phyloP scores from a whole-genome alignment of 2,329 filamentous ascomycete species.

The Sphaerostilbella broomeana region DNA sequence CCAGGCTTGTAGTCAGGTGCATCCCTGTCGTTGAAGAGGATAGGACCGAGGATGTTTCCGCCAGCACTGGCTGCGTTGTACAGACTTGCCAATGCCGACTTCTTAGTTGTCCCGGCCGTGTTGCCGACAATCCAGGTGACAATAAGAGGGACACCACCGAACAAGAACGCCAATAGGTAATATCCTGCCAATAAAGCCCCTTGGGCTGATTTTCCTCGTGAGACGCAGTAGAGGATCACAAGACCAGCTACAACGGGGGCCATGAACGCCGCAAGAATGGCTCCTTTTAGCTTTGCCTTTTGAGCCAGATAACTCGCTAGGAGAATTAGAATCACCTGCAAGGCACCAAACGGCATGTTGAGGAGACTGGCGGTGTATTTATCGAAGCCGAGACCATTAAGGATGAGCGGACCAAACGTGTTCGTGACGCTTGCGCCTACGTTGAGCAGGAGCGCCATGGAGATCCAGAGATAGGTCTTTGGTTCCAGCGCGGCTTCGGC shows the following conservation, averaged over 20 bases:
- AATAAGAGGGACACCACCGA: conserved; percentile 58
- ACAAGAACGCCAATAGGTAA: conserved; percentile 61
- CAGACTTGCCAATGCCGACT: conserved; percentile 55
- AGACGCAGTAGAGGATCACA: conserved; percentile 49
- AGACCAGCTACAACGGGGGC: conserved; percentile 54
- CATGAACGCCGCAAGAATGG: conserved; percentile 46
- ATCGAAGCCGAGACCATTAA: conserved; percentile 54
- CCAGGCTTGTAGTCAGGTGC: conserved; percentile 54
- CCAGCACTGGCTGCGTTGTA: conserved; percentile 56
- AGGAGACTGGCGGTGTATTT: conserved; percentile 52
- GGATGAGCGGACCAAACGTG: conserved; percentile 58
- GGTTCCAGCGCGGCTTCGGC: conserved; percentile 42
- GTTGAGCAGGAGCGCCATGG: conserved; percentile 55
- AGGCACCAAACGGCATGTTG: conserved; percentile 60
- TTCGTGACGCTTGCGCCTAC: conserved; percentile 58
- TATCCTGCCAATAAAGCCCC: conserved; percentile 50
- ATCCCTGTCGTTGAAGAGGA: conserved; percentile 53
- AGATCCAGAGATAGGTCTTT: conserved; percentile 54
- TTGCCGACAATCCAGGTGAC: conserved; percentile 65
- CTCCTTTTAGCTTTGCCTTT: conserved; percentile 50
- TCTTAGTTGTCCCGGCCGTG: conserved; percentile 62
- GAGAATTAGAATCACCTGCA: conserved; percentile 55
- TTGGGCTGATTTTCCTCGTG: conserved; percentile 34
- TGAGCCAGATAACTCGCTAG: conserved; percentile 52
- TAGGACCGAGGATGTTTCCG: conserved; percentile 61